phyloP scores from a whole-genome alignment of 805 yeast species.

The Candida sithepensis region DNA sequence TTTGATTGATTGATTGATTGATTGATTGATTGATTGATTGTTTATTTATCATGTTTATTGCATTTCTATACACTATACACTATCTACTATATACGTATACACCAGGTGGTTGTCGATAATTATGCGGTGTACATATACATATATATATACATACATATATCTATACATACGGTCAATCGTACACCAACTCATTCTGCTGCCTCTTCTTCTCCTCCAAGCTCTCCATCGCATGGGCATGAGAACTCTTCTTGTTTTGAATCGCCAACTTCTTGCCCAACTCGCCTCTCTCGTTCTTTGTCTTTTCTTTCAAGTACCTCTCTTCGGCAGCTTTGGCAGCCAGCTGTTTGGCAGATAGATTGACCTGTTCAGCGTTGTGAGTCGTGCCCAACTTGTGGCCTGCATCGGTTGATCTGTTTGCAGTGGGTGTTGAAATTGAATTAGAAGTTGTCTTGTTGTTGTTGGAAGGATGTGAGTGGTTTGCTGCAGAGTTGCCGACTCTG shows the following conservation, averaged over 20 bases:
- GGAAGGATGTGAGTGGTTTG: too few species aligned
- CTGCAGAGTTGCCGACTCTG: constrained; percentile 2
- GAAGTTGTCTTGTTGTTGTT: neutral
- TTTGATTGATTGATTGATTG: too few species aligned
- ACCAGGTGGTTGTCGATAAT: too few species aligned
- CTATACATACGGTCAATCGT: too few species aligned
- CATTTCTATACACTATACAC: too few species aligned
- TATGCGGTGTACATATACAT: too few species aligned
- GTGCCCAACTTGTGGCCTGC: constrained; percentile 18
- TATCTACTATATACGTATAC: too few species aligned
- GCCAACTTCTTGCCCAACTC: constrained; percentile 26
- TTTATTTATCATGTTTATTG: too few species aligned
- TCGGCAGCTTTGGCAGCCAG: constrained; percentile 30
- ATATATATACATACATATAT: too few species aligned
- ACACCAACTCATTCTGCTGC: constrained; percentile 11
- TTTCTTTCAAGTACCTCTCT: constrained; percentile 15
- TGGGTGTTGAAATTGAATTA: neutral
- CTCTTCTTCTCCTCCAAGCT: constrained; percentile 16
- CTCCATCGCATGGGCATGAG: constrained; percentile 24
- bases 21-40: too few species aligned
- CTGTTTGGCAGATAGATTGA: constrained; percentile 18
- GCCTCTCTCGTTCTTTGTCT: constrained; percentile 20
- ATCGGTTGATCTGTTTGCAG: neutral
- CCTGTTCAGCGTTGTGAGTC: neutral
- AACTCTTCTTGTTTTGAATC: constrained; percentile 18